A percentile compares a stretch with the other conserved stretches of the same genome.
phyloP scores from a whole-genome alignment of 345 rosid species.

The Garcia nutans region DNA sequence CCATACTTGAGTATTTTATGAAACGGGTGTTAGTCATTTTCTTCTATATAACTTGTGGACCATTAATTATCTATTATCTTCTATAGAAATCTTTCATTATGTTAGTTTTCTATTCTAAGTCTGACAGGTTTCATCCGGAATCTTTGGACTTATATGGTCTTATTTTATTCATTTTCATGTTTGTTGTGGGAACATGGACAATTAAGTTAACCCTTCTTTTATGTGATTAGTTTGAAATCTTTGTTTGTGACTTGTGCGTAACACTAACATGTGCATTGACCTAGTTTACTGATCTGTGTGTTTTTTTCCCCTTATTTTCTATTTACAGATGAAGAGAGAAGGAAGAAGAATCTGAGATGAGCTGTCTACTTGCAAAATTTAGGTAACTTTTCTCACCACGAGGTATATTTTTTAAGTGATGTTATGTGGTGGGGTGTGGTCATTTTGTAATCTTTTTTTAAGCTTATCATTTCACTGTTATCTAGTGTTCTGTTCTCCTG shows the following conservation, averaged over 20 bases:
- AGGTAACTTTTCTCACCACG: constrained; percentile 14
- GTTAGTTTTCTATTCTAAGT: constrained; percentile 15
- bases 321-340: constrained; percentile 26
- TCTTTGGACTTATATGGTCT: constrained; percentile 28
- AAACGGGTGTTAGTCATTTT: constrained; percentile 40
- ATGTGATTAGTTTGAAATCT: constrained; percentile 13
- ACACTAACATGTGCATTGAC: constrained; percentile 31
- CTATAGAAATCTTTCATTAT: constrained; percentile 33
- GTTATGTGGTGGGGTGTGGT: neutral
- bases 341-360: constrained; percentile 22
- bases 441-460: constrained; percentile 16
- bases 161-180: constrained; percentile 21
- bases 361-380: constrained; percentile 21
- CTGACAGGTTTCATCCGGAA: constrained; percentile 26
- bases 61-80: constrained; percentile 24
- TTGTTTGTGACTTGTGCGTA: neutral
- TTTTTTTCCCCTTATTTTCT: neutral
- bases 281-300: constrained; percentile 23
- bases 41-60: constrained; percentile 17
- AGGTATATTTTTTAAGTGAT: constrained; percentile 13
- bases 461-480: neutral
- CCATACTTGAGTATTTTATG: neutral
- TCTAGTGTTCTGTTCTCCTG: neutral
- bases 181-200: constrained; percentile 22
- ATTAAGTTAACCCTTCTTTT: neutral